A percentile compares a stretch with the other conserved stretches of the same genome.
These are phyloP conservation scores for Phaseolus coccineus DNA, from an alignment of 331 rosid genomes.

Conservation along the genomic window DNA sequence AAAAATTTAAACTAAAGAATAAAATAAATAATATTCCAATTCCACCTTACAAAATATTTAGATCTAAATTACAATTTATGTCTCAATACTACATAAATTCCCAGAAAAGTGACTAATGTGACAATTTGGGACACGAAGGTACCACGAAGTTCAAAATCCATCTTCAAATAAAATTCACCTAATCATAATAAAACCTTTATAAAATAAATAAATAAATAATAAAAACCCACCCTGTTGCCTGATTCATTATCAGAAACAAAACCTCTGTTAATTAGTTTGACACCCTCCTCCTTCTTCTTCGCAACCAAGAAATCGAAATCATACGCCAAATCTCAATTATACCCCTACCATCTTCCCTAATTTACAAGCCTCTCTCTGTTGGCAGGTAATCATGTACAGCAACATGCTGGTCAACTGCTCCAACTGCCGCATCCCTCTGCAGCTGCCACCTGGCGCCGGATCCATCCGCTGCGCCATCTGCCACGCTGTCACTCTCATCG, in stretches of 20 bases:
- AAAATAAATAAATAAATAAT: no score
- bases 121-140: no score
- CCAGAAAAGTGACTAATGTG: no score
- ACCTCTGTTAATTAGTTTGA: background rate
- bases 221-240: background rate
- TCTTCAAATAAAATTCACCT: background rate
- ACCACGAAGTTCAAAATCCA: background rate
- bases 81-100: no score
- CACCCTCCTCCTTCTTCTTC: background rate
- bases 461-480: slow-evolving; percentile 93
- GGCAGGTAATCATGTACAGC: slow-evolving; percentile 46
- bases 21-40: no score
- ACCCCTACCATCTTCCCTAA: slow-evolving; percentile 18
- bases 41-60: no score
- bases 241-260: background rate
- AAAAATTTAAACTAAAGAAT: no score
- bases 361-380: slow-evolving; percentile 18
- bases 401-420: slow-evolving; percentile 81
- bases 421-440: slow-evolving; percentile 77
- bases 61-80: no score
- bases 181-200: background rate
- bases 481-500: slow-evolving; percentile 69
- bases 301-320: background rate
- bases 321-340: slow-evolving; percentile 9
- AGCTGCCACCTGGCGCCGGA: slow-evolving; percentile 75